Conservation (phyloP, 371 early-diverging fungal genomes). For the Mucor velutinosus region DNA sequence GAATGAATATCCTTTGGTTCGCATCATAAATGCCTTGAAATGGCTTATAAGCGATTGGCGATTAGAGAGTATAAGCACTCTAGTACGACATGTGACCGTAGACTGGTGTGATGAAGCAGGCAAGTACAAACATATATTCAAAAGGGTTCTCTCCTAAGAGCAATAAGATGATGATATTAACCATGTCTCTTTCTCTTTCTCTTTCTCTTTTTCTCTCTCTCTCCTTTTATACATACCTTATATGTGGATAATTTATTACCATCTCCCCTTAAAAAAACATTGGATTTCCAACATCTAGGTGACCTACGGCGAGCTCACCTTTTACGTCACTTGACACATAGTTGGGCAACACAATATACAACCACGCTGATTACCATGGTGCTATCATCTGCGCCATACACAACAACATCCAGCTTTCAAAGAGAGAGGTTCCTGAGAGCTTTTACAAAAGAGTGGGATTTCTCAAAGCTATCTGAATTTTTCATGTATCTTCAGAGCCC, state of each 20-base stretch:
- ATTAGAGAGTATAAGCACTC: conserved; percentile 63
- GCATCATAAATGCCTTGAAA: conserved; percentile 70
- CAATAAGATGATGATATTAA: neutral
- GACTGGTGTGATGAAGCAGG: conserved; percentile 61
- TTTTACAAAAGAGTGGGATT: conserved; percentile 76
- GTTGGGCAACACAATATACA: conserved; percentile 65
- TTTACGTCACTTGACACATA: conserved; percentile 56
- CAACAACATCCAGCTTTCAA: conserved; percentile 34
- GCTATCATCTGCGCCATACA: conserved; percentile 41
- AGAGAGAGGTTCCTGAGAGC: conserved; percentile 68
- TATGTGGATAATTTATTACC: neutral
- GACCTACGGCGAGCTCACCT: conserved; percentile 58
- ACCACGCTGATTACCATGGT: conserved; percentile 53
- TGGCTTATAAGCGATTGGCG: conserved; percentile 76
- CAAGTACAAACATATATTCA: neutral
- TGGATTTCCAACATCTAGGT: conserved; percentile 27
- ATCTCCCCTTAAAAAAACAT: neutral
- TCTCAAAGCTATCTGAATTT: conserved; percentile 76
- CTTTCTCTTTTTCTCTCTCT: neutral
- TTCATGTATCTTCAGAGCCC: conserved; percentile 71
- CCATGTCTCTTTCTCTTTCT: neutral
- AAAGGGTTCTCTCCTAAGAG: neutral
- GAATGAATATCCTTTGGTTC: conserved; percentile 69
- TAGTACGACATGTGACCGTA: conserved; percentile 67
- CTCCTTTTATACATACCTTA: neutral